Conservation (phyloP, 2,329 filamentous ascomycete genomes). For the Pseudogymnoascus sp. region DNA sequence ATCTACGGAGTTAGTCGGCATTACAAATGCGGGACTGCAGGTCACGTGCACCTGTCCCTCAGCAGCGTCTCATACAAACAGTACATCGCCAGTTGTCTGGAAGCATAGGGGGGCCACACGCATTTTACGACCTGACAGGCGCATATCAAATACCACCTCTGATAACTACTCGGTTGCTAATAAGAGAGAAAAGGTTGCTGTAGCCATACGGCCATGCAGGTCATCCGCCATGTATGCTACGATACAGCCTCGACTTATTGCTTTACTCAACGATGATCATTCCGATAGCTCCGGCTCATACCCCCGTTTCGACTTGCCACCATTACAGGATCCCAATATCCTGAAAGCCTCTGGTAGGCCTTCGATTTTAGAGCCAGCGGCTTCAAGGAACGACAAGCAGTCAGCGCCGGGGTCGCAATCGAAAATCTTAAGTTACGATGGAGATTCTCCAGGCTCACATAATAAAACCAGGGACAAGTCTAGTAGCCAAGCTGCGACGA, state of each 20-base stretch:
- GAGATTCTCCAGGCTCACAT: slow-evolving; percentile 2
- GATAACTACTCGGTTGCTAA: background rate
- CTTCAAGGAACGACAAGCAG: slow-evolving; percentile 16
- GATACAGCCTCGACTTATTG: slow-evolving; percentile 61
- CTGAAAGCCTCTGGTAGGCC: slow-evolving; percentile 37
- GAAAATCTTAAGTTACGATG: background rate
- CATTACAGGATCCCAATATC: slow-evolving; percentile 43
- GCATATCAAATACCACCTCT: background rate
- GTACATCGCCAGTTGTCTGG: background rate
- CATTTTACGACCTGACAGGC: background rate
- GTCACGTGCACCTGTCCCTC: background rate
- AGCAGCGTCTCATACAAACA: background rate
- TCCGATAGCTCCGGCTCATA: slow-evolving; percentile 30
- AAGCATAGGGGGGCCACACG: background rate
- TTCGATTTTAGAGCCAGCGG: slow-evolving; percentile 46
- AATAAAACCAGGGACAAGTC: background rate
- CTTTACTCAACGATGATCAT: slow-evolving; percentile 49
- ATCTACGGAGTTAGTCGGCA: background rate
- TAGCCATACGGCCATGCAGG: slow-evolving; percentile 5
- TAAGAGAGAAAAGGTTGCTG: background rate
- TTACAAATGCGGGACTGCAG: background rate
- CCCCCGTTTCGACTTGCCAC: slow-evolving; percentile 46
- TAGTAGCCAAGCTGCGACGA: slow-evolving; percentile 10
- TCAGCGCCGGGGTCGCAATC: background rate
- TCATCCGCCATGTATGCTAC: slow-evolving; percentile 32